Evolutionary conservation across 129 eudicot species (phyloP), one percentile per base, ranked within the genome.

Genomic region (Solidago caesia): DNA sequence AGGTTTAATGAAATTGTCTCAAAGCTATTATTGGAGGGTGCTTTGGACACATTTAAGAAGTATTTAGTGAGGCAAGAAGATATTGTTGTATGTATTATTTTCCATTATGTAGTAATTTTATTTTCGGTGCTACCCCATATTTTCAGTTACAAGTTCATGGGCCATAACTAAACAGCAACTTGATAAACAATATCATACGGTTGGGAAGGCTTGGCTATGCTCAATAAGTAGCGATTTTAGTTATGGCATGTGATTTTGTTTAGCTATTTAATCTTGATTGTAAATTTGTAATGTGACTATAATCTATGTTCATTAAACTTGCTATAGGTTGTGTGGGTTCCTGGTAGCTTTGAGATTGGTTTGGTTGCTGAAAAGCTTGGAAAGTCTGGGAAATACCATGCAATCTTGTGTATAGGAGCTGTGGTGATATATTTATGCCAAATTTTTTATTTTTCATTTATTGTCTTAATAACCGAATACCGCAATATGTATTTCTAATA

Each of bases 291-390:
- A 68, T 65, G 44, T 48, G n/a, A n/a, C n/a, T n/a, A n/a, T n/a
- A n/a, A n/a, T n/a, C n/a, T 55, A 13, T 59, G 72, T 15, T 66
- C 8, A n/a, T n/a, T n/a, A n/a, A 56, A 73, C 48, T 60, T 65
- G 10, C 66, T 73, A 92, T n/a, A n/a, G 98, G 98, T 93, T 65
- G 86, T 90, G 58, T 93, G 98, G 98, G 98, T 93, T 79, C 98
- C 98, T 75, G 98, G 98, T 70, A 68, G 89, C 76, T 93, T 86
- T 70, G 98, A 93, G 83, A 85, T 93, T 15, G 97, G 96, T 60
- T 51, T 94, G 52, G 90, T 85, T 75, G 98, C 98, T 53, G 89
- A 90, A 82, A 83, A 73, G 82, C 96, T 94, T 75, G 98, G 97
- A 64, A 87, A 86, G 76, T 94, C 98, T 15, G 64, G 84, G 67